Evolutionary conservation across 306 rosid species (phyloP).

Genomic region (Clitoria ternatea): DNA sequence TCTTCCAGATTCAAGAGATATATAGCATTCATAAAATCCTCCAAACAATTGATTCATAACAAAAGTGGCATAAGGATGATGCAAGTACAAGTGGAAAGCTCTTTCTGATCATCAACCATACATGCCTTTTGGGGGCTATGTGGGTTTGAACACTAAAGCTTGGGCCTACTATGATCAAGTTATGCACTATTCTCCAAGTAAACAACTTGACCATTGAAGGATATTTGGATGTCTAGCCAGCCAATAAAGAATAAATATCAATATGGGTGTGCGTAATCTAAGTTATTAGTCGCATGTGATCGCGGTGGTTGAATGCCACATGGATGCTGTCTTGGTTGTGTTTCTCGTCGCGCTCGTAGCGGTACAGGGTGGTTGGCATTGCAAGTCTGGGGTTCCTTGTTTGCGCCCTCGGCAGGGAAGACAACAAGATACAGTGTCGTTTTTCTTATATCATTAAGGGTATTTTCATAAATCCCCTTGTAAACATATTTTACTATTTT

Average conservation of each 20-base stretch:
- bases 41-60: background rate
- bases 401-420: too few relatives aligned
- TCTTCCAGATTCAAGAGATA: background rate
- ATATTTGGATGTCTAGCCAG: background rate
- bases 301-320: too few relatives aligned
- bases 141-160: background rate
- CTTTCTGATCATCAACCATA: background rate
- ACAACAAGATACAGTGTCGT: too few relatives aligned
- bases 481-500: too few relatives aligned
- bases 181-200: background rate
- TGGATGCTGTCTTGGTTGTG: too few relatives aligned
- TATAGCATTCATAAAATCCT: background rate
- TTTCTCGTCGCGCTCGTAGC: too few relatives aligned
- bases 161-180: background rate
- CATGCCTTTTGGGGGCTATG: background rate
- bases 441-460: too few relatives aligned
- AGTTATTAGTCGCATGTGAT: too few relatives aligned
- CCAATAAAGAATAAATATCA: background rate
- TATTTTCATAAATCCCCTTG: too few relatives aligned
- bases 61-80: background rate
- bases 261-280: background rate
- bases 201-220: background rate
- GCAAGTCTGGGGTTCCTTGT: too few relatives aligned
- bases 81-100: background rate
- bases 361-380: too few relatives aligned